Evolutionary conservation across 192 early-diverging fungal genomes (phyloP).

Genomic region (Umbelopsis ramanniana): DNA sequence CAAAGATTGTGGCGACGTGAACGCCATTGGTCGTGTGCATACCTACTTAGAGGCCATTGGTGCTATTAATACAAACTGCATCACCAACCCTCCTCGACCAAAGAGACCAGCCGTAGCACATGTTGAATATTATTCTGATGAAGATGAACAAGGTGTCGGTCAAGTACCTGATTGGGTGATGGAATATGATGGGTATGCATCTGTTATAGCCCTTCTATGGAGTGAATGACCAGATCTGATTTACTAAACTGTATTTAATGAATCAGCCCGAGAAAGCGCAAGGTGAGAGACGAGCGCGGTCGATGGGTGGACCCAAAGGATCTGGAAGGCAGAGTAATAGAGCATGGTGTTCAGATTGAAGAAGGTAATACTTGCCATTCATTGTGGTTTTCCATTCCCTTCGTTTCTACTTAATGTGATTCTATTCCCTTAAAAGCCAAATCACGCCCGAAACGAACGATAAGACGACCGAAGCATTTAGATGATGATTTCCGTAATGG

Average conservation of each 20-base stretch:
- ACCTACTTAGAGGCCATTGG: constrained; percentile 77
- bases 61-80: constrained; percentile 78
- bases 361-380: constrained; percentile 32
- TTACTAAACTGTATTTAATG: background rate
- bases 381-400: too few relatives aligned
- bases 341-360: constrained; percentile 51
- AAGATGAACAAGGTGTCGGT: constrained; percentile 30
- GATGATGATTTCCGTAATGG: constrained; percentile 38
- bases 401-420: background rate
- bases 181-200: constrained; percentile 38
- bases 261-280: constrained; percentile 50
- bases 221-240: constrained; percentile 6
- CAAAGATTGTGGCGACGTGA: constrained; percentile 89
- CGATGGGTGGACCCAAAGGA: constrained; percentile 68
- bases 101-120: constrained; percentile 22
- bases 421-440: background rate
- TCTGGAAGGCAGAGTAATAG: constrained; percentile 59
- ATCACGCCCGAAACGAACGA: constrained; percentile 33
- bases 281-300: constrained; percentile 64
- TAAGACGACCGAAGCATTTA: constrained; percentile 24
- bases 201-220: constrained; percentile 26
- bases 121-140: constrained; percentile 22
- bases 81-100: constrained; percentile 48
- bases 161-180: constrained; percentile 7
- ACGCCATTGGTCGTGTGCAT: constrained; percentile 89